Conservation (phyloP, 163 green algal species). For the Scenedesmus sp. region DNA sequence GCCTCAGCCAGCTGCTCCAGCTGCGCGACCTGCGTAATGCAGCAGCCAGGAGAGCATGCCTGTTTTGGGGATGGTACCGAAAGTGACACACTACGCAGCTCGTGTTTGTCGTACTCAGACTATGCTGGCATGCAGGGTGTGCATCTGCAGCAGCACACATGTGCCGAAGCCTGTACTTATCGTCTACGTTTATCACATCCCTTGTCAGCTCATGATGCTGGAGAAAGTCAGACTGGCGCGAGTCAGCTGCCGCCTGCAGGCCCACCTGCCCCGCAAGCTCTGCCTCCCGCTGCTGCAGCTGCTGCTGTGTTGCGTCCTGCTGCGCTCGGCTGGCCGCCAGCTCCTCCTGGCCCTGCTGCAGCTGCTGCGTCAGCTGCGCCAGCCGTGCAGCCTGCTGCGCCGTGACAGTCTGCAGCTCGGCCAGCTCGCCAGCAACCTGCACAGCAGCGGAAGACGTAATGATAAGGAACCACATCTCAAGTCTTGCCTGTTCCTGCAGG, state of each 20-base stretch:
- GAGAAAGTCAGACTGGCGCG: too few species aligned
- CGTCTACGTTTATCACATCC: too few species aligned
- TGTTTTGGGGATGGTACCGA: too few species aligned
- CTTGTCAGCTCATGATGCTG: too few species aligned
- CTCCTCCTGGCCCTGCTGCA: background rate
- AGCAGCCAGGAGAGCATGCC: too few species aligned
- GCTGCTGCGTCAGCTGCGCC: conserved; percentile 4
- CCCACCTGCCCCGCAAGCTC: background rate
- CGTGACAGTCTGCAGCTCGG: background rate
- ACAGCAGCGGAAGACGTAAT: background rate
- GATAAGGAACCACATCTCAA: background rate
- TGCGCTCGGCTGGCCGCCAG: background rate
- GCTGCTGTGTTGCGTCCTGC: background rate
- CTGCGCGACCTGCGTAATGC: background rate
- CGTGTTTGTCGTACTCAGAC: too few species aligned
- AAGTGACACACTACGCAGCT: too few species aligned
- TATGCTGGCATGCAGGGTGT: too few species aligned
- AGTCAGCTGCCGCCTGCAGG: background rate
- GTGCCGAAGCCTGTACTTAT: too few species aligned
- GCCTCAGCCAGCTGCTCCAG: background rate
- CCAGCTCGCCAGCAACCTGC: conserved; percentile 1
- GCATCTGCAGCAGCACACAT: too few species aligned
- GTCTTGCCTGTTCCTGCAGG: background rate
- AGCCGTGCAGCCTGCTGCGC: background rate
- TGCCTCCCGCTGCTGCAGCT: background rate